Base-by-base conservation (phyloP, 2,329 filamentous ascomycete genomes). In the Phaeosphaeria sp. region DNA sequence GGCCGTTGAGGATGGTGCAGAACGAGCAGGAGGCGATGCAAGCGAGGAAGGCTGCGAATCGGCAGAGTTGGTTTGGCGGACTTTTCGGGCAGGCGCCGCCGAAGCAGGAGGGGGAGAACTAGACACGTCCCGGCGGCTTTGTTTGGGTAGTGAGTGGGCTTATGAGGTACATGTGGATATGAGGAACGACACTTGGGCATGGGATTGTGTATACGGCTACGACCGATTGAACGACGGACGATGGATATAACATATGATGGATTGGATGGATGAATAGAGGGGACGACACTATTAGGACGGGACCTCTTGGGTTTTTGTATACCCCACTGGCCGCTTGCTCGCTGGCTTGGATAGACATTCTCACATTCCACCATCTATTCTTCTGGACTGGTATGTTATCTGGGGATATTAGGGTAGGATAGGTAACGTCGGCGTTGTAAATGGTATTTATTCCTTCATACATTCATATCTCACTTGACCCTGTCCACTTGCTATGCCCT, bases 1-100 rank as follows among this genome's bases (percentile, higher is more conserved):
- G 93, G 36, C 94, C 94, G 6, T 81, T 99, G 64, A 86, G 94
- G 17, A 83, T 99, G 27, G 93, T 98, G 47, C 91, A 95, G 78
- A 92, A 96, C 56, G 79, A 80, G 20, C 75, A 77, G 22, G 72
- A 75, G 43, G 73, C 72, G 2, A 72, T 71, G 45, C 68, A 72
- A 52, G 77, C 76, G 7, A 70, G 74, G 53, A 82, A 81, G 57
- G 74, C 75, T 36, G 79, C 76, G 13, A 83, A 83, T 59, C 66
- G 81, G 20, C 74, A 68, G 11, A 81, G 77, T 57, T 83, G 81
- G 81, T 80, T 83, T 24, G 68, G 71, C 7, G 79, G 80, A 3
- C 79, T 80, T 66, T 82, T 82, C 65, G 69, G 73, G 8, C 65
- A 67, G 17, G 63, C 55, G 2, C 76, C 77, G 53, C 77, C 57